Evolutionary conservation across 1,139 yeast species (phyloP), one percentile per base, ranked within the genome.

Genomic region (Diutina mesorugosa): DNA sequence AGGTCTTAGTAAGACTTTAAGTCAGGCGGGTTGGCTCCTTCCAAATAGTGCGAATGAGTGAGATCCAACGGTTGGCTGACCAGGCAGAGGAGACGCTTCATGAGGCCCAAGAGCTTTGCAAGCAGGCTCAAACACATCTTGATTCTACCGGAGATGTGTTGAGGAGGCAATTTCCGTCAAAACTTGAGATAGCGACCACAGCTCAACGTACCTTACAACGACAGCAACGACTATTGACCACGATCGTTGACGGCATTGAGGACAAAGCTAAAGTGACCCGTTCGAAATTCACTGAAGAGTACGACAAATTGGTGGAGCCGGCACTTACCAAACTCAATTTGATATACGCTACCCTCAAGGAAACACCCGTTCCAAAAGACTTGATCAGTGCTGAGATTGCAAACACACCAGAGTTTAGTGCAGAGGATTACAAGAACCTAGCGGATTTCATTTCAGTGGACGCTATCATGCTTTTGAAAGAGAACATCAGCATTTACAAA

Each of bases 21-120:
- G n/a, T 35, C 41, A 21, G 26, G 26, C 14, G 6, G 8, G 5
- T 12, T 12, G 41, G 41, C 9, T 10, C 10, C 41, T 10, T 10
- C 5, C n/a, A 35, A 35, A 35, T n/a, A 1, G 41, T 35, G 41
- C 35, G 14, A 7, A 47, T 47, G 51, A 47, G 51, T 47, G 51
- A 47, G 38, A 30, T 50, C 6, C 41, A 50, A 16, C 41, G 29
- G 53, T 32, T 14, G 26, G 53, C 53, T 50, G 53, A 32, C 41
- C 53, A 50, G 41, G 53, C 53, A n/a, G 41, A 50, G 53, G n/a
- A 26, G 8, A 50, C 53, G 9, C 53, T 50, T 8, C 45, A 16
- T 14, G 21, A 50, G 8, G 53, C 53, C 14, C 45, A 50, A 45
- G 45, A 32, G 28, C 21, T 32, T 14, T 50, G 53, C 32, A 50